Evolutionary conservation across 2,329 filamentous ascomycete species (phyloP).

Genomic region (Blumeria hordei): DNA sequence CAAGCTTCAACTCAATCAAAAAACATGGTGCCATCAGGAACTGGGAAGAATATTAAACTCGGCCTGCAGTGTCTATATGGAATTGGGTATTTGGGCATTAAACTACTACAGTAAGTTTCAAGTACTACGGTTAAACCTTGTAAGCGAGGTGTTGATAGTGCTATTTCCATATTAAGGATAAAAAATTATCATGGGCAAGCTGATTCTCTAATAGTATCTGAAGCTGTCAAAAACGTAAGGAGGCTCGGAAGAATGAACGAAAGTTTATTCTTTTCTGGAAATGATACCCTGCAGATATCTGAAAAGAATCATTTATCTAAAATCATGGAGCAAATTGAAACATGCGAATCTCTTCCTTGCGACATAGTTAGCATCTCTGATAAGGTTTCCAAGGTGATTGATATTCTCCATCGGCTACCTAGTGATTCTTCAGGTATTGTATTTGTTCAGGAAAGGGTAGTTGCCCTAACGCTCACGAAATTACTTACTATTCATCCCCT

Average conservation of each 20-base stretch:
- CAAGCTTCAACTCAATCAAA: constrained; percentile 18
- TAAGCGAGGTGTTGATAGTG: too few relatives aligned
- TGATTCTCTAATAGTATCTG: constrained; percentile 16
- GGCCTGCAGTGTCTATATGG: constrained; percentile 23
- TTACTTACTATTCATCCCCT: constrained; percentile 18
- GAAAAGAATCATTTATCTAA: constrained; percentile 32
- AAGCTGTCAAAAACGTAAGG: constrained; percentile 22
- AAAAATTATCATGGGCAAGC: not conserved
- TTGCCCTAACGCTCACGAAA: constrained; percentile 32
- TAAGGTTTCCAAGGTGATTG: constrained; percentile 33
- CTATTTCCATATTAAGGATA: too few relatives aligned
- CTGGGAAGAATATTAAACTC: constrained; percentile 29
- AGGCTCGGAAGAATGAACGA: constrained; percentile 4
- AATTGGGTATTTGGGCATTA: constrained; percentile 44
- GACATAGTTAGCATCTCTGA: constrained; percentile 20
- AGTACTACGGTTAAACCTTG: too few relatives aligned
- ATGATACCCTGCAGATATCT: constrained; percentile 13
- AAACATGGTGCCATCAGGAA: constrained; percentile 29
- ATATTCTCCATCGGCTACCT: constrained; percentile 22
- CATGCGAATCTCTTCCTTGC: not conserved
- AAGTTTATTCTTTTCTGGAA: constrained; percentile 13
- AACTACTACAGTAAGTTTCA: constrained; percentile 28
- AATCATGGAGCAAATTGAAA: constrained; percentile 19
- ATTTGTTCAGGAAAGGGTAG: constrained; percentile 39
- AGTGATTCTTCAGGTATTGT: constrained; percentile 30